Conservation (phyloP, 1,284 basidiomycete genomes). For the Rhizoctonia solani region DNA sequence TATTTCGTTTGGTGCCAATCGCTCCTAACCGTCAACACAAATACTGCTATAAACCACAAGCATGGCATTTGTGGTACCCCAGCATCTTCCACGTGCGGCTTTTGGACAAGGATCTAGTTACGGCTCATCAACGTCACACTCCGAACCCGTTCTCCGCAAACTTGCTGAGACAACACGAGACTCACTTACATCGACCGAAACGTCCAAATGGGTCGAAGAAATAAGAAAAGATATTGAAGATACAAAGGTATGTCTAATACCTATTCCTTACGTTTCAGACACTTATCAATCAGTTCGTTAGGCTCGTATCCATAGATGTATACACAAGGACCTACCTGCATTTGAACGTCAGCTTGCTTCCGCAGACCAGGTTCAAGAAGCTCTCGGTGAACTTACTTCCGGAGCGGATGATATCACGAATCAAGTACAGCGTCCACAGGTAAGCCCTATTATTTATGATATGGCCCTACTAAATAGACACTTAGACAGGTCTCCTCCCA, state of each 20-base stretch:
- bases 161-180: slow-evolving; percentile 63
- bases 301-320: slow-evolving; percentile 68
- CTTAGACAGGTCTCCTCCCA: slow-evolving; percentile 69
- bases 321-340: slow-evolving; percentile 61
- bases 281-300: slow-evolving; percentile 42
- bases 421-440: slow-evolving; percentile 61
- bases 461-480: slow-evolving; percentile 37
- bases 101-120: slow-evolving; percentile 63
- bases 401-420: slow-evolving; percentile 59
- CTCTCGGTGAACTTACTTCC: slow-evolving; percentile 55
- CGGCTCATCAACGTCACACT: slow-evolving; percentile 34
- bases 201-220: slow-evolving; percentile 69
- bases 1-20: not conserved
- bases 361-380: slow-evolving; percentile 64
- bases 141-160: slow-evolving; percentile 58
- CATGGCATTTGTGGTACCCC: slow-evolving; percentile 73
- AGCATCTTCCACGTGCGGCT: slow-evolving; percentile 64
- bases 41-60: not conserved
- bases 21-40: too few species aligned
- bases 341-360: slow-evolving; percentile 67
- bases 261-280: not conserved
- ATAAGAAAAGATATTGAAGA: slow-evolving; percentile 66
- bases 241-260: slow-evolving; percentile 59
- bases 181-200: slow-evolving; percentile 60
- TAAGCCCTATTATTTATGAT: slow-evolving; percentile 44